Percentiles rank a stretch among this genome's conserved stretches.
Conservation (phyloP, 805 yeast species). For the Wickerhamomyces tratensis region DNA sequence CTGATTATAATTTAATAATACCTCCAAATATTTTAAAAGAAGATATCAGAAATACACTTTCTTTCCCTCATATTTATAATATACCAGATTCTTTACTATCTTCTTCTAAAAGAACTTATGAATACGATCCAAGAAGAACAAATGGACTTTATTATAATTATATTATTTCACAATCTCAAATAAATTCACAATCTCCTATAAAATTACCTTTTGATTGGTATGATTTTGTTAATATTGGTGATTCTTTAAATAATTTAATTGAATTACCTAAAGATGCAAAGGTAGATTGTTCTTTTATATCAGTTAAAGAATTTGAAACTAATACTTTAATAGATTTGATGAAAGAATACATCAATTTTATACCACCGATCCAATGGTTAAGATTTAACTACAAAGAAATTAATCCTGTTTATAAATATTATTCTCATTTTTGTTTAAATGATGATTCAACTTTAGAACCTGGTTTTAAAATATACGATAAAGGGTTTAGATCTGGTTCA, state of each 20-base stretch:
- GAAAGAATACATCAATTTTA: too few species aligned
- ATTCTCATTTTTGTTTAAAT: conserved; percentile 3
- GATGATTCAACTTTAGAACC: conserved; percentile 14
- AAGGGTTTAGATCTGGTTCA: conserved; percentile 23
- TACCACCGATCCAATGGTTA: too few species aligned
- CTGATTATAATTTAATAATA: too few species aligned
- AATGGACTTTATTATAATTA: conserved; percentile 37
- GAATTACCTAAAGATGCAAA: conserved; percentile 16
- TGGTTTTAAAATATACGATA: conserved; percentile 30
- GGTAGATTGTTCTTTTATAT: conserved; percentile 11
- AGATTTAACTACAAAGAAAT: too few species aligned
- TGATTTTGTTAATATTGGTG: conserved; percentile 40
- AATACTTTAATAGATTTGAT: background rate
- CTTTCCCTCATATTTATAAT: conserved; percentile 9
- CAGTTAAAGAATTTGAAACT: conserved; percentile 3
- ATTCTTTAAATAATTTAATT: conserved; percentile 28
- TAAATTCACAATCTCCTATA: conserved; percentile 2
- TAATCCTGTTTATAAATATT: too few species aligned
- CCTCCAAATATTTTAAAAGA: too few species aligned
- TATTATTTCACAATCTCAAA: background rate
- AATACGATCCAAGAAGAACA: conserved; percentile 49
- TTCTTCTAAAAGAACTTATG: conserved; percentile 21
- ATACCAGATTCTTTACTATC: too few species aligned
- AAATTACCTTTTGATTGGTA: conserved; percentile 45
- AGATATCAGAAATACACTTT: too few species aligned